Base-by-base conservation (phyloP, 2,329 filamentous ascomycete genomes). In the Pseudocercospora vitis region DNA sequence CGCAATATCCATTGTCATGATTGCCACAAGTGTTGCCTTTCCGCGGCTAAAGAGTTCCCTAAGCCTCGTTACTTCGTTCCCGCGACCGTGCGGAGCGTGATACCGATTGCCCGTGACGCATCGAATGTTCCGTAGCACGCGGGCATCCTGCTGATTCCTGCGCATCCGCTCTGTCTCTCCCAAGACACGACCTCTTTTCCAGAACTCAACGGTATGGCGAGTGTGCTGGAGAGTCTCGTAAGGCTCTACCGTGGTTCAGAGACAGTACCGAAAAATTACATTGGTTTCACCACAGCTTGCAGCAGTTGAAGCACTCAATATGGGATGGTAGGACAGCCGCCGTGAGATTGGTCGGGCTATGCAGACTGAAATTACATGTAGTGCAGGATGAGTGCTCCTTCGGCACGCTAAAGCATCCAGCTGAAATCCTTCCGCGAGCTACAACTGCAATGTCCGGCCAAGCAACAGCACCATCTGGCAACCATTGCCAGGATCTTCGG, bases 401-500 rank as follows among this genome's bases (percentile, higher is more conserved):
- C 33, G 33, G n/a, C 33, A 39, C 33, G 12, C 33, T 37, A 39
- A 18, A 40, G 35, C 35, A 23, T 40, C 35, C 7, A 23, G 35
- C 35, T 40, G 35, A 40, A 23, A 40, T 40, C 35, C 35, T 23
- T 19, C 35, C 35, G 35, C 35, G 23, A 12, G 35, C 35, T 21
- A 40, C 35, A 40, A 40, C 35, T 23, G 35, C 35, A 40, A 40
- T 19, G 35, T 40, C 18, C 18, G 35, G 18, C 33, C 33, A 39
- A 39, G 33, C 33, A 39, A 39, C 33, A n/a, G 16, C 33, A 29
- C 11, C 26, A 39, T 39, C 18, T 39, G 7, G 33, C 33, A 39
- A 21, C 33, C 33, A 5, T 18, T 39, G 39, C 19, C 39, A 44
- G 39, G 7, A 44, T 44, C 39, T 44, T 48, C 45, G 26, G 26